These are phyloP conservation scores for Thuidium tamariscinum DNA, from an alignment of 225 moss, liverwort and hornwort genomes.

Conservation along the genomic window DNA sequence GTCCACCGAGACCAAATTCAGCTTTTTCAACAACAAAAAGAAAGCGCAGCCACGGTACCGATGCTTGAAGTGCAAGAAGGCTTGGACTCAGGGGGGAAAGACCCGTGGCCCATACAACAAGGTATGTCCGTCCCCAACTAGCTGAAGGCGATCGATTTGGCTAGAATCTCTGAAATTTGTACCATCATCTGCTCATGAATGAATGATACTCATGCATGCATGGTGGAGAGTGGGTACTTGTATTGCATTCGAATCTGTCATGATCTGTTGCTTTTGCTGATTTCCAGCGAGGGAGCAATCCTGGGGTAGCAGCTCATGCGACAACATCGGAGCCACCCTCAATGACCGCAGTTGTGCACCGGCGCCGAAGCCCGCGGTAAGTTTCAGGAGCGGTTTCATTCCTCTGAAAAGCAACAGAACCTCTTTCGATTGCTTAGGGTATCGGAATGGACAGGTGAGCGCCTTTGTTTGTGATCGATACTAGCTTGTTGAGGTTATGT, in stretches of 20 bases:
- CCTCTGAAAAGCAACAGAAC: too few species aligned
- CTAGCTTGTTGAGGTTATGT: too few species aligned
- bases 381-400: too few species aligned
- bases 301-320: neutral
- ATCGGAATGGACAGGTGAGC: too few species aligned
- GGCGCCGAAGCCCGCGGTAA: too few species aligned
- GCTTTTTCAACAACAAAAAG: neutral
- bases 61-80: rapidly evolving
- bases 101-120: neutral
- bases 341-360: too few species aligned
- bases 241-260: too few species aligned
- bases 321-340: too few species aligned
- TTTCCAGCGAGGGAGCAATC: neutral
- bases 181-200: neutral
- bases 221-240: too few species aligned
- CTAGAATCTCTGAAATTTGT: neutral
- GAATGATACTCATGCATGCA: neutral
- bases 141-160: neutral
- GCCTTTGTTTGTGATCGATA: too few species aligned
- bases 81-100: neutral
- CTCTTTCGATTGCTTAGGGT: too few species aligned
- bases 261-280: neutral
- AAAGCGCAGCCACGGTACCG: neutral
- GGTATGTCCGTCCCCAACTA: neutral
- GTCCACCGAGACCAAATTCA: neutral